Conservation (phyloP, 116 monocot genomes). For the Zostera marina region DNA sequence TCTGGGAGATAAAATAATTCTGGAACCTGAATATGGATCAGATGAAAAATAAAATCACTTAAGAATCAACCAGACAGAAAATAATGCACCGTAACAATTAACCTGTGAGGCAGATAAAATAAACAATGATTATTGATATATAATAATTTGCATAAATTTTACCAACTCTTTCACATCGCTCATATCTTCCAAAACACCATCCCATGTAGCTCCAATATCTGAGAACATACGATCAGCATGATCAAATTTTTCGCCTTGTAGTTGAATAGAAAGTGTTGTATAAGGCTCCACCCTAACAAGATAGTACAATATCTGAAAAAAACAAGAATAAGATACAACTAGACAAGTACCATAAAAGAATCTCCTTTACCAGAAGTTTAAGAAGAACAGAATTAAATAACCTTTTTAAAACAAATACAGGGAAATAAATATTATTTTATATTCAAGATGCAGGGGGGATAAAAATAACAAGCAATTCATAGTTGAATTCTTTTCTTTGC, state of each 20-base stretch:
- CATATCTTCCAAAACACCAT: conserved; percentile 78
- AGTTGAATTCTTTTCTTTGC: no score
- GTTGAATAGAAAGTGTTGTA: conserved; percentile 72
- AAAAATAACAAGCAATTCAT: no score
- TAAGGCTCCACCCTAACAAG: conserved; percentile 89
- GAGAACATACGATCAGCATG: conserved; percentile 87
- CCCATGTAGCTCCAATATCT: conserved; percentile 77
- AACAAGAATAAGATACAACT: conserved; percentile 2
- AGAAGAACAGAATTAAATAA: background rate
- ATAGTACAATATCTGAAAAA: conserved; percentile 70
- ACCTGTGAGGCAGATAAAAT: background rate
- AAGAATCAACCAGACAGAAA: background rate
- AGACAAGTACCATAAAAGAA: conserved; percentile 1
- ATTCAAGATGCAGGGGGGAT: no score
- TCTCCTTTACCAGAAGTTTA: background rate
- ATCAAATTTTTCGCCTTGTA: conserved; percentile 79
- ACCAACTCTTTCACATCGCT: conserved; percentile 99
- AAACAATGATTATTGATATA: background rate
- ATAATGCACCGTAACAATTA: background rate
- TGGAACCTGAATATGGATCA: conserved; percentile 43
- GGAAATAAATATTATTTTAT: no score
- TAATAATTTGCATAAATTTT: conserved; percentile 2
- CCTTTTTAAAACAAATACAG: no score
- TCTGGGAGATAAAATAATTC: conserved; percentile 97
- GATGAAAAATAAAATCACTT: conserved; percentile 3